Percentiles rank a stretch among this genome's conserved stretches.
Evolutionary conservation across 257 asterid genomes (phyloP).

Genomic region (Rhazya stricta): DNA sequence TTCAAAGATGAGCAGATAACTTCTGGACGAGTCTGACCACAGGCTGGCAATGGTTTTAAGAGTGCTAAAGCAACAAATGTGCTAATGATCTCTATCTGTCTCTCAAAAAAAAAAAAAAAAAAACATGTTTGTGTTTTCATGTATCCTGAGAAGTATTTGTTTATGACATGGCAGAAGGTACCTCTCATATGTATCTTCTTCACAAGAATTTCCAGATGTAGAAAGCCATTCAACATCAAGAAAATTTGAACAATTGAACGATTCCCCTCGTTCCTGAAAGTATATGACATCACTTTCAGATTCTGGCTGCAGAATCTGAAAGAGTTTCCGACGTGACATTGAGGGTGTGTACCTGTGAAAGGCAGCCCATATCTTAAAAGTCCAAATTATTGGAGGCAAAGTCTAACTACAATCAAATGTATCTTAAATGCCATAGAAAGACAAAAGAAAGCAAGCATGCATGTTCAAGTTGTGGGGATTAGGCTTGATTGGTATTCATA

Average conservation of each 20-base stretch:
- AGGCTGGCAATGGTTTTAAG: background rate
- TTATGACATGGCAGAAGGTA: conserved; percentile 17
- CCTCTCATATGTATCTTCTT: conserved; percentile 81
- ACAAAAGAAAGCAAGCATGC: background rate
- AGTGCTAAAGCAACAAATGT: background rate
- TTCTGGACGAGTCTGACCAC: too few relatives aligned
- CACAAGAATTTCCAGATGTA: conserved; percentile 87
- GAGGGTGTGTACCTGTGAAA: conserved; percentile 60
- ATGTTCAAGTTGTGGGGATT: background rate
- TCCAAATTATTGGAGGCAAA: background rate
- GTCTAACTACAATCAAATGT: background rate
- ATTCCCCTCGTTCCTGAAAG: conserved; percentile 41
- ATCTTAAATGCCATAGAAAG: background rate
- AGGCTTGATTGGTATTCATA: background rate
- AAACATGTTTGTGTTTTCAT: background rate
- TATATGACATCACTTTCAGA: conserved; percentile 37
- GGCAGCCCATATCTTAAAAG: background rate
- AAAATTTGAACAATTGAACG: conserved; percentile 67
- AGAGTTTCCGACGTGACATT: conserved; percentile 50
- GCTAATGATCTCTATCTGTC: background rate
- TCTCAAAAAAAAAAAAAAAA: background rate
- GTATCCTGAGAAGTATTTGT: background rate
- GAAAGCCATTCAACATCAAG: conserved; percentile 75
- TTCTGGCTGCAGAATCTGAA: conserved; percentile 40
- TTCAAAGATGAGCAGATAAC: background rate